These are phyloP conservation scores for Sphaceloma murrayae DNA, from an alignment of 2,329 filamentous ascomycete genomes.

Conservation along the genomic window DNA sequence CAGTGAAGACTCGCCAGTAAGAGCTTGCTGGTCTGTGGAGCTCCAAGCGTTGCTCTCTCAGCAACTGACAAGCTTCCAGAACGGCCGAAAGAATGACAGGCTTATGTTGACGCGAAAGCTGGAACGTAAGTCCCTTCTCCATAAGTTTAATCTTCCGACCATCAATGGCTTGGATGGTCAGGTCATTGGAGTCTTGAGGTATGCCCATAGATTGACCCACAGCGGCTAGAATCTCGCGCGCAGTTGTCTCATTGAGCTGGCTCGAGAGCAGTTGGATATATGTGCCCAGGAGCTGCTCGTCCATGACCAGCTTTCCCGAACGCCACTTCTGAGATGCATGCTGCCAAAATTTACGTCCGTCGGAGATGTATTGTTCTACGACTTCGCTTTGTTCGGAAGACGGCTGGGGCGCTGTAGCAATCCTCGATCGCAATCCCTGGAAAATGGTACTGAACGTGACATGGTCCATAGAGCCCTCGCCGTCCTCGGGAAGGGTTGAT, in stretches of 20 bases:
- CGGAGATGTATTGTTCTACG: too few relatives aligned
- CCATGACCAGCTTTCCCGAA: slow-evolving; percentile 58
- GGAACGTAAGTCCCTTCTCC: too few relatives aligned
- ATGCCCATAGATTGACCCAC: slow-evolving; percentile 76
- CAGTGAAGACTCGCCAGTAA: slow-evolving; percentile 71
- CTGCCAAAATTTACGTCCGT: slow-evolving; percentile 68
- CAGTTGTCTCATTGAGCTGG: slow-evolving; percentile 51
- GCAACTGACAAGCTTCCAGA: slow-evolving; percentile 57
- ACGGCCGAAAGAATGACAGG: slow-evolving; percentile 55
- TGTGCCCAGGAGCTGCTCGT: slow-evolving; percentile 67
- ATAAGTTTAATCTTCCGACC: slow-evolving; percentile 3
- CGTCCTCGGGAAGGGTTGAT: slow-evolving; percentile 57
- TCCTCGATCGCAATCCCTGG: too few relatives aligned
- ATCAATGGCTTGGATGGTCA: slow-evolving; percentile 11
- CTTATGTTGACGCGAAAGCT: too few relatives aligned
- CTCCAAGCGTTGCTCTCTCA: slow-evolving; percentile 41
- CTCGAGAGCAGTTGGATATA: slow-evolving; percentile 73
- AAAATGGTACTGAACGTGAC: slow-evolving; percentile 76
- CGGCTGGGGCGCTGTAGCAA: too few relatives aligned
- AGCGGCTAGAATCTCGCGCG: slow-evolving; percentile 62
- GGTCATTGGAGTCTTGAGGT: slow-evolving; percentile 33
- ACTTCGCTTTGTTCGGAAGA: too few relatives aligned
- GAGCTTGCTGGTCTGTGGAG: slow-evolving; percentile 49
- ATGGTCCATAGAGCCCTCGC: slow-evolving; percentile 54
- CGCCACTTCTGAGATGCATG: slow-evolving; percentile 72